phyloP scores from a whole-genome alignment of 2,329 filamentous ascomycete genomes.

The Capronia epimyces region DNA sequence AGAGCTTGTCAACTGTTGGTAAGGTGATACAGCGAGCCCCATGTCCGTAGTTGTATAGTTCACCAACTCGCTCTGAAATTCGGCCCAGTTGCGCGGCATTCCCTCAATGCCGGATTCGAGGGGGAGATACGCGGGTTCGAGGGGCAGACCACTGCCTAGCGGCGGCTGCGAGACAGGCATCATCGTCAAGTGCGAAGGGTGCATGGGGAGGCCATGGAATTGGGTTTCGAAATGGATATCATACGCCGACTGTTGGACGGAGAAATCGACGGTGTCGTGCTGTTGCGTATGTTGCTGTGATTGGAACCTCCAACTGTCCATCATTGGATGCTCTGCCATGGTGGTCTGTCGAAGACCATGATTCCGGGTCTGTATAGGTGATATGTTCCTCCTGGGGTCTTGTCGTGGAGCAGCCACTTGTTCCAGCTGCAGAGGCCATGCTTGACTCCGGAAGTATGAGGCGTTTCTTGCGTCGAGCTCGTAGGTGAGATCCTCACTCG shows the following conservation, averaged over 20 bases:
- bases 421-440: slow-evolving; percentile 42
- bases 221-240: slow-evolving; percentile 55
- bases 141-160: slow-evolving; percentile 54
- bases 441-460: slow-evolving; percentile 39
- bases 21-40: slow-evolving; percentile 42
- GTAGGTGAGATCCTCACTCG: slow-evolving; percentile 42
- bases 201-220: slow-evolving; percentile 47
- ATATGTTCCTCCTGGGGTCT: slow-evolving; percentile 37
- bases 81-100: slow-evolving; percentile 68
- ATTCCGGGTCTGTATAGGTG: slow-evolving; percentile 40
- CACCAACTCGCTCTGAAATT: slow-evolving; percentile 67
- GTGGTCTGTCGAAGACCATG: slow-evolving; percentile 40
- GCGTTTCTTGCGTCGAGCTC: slow-evolving; percentile 44
- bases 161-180: slow-evolving; percentile 56
- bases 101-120: slow-evolving; percentile 54
- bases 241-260: slow-evolving; percentile 39
- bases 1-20: slow-evolving; percentile 53
- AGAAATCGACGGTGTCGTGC: slow-evolving; percentile 18
- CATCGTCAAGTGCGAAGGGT: slow-evolving; percentile 49
- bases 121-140: slow-evolving; percentile 58
- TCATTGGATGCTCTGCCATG: slow-evolving; percentile 41
- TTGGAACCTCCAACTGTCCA: slow-evolving; percentile 45
- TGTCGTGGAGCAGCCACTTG: slow-evolving; percentile 34
- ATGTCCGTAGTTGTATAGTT: slow-evolving; percentile 47
- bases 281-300: slow-evolving; percentile 20